Evolutionary conservation across 2,329 filamentous ascomycete genomes (phyloP), one percentile per base, ranked within the genome.

Genomic region (Fusarium sacchari): DNA sequence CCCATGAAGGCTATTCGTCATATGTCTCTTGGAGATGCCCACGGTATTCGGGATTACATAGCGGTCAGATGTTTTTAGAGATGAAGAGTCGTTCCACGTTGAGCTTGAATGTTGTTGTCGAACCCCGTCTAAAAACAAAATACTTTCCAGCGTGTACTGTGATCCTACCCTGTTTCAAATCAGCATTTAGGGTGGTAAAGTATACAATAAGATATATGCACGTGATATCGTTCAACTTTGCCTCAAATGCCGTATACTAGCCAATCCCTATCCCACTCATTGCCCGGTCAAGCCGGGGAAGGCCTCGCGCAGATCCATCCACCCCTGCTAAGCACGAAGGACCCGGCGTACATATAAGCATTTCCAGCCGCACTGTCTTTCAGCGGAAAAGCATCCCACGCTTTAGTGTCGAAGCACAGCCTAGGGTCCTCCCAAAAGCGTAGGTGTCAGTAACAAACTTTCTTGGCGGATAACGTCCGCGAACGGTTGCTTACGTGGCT

Each of bases 1-100:
- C 15, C 30, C 20, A 9, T 17, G 6, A 34, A 47, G 9, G 4
- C 7, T 15, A n/a, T 30, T 17, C 6, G 5, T 18, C 22, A 32
- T 10, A n/a, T 22, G 11, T 4, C 7, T 18, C 5, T 24, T 14
- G 7, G 1, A 10, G n/a, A 6, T 20, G 11, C 34, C 10, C 4
- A 18, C 11, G 12, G 18, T 24, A 7, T 14, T 34, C 17, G 47
- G 13, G 32, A 12, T 34, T 18, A 14, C 28, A 12, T 10, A 11
- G 22, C 5, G 32, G n/a, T 18, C 28, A 32, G 10, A n/a, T 17
- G 43, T 22, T 46, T 6, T 5, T 11, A 11, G 13, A 10, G 0
- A 13, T 46, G 24, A 10, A 20, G 18, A 46, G 22, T 28, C 6
- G 10, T 14, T 20, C 18, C 43, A 22, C 13, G 13, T 9, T 7